These are phyloP conservation scores for Apiotrichum mycotoxinovorans DNA, from an alignment of 1,284 basidiomycete species.

Conservation along the genomic window DNA sequence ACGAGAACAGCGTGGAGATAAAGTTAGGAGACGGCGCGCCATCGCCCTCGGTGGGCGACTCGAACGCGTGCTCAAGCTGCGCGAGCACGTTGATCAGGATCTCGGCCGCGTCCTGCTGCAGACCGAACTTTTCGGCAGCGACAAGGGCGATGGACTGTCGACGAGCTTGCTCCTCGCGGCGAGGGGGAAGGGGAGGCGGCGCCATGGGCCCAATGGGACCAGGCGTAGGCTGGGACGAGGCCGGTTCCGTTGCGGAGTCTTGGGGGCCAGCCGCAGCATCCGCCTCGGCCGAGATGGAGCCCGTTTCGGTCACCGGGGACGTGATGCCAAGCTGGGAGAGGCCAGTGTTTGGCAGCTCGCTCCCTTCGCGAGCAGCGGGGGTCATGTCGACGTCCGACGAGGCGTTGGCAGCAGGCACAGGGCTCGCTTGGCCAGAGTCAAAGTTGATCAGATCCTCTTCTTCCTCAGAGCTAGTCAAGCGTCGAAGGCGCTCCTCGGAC, in stretches of 20 bases:
- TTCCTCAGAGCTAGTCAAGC: background rate
- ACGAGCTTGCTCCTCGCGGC: conserved; percentile 1
- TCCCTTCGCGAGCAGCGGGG: conserved; percentile 7
- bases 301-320: conserved; percentile 5
- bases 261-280: background rate
- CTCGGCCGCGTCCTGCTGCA: conserved; percentile 96
- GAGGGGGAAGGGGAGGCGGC: conserved; percentile 11
- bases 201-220: background rate
- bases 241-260: background rate
- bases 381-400: conserved; percentile 6
- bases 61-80: conserved; percentile 90
- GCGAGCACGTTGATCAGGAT: conserved; percentile 99
- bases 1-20: conserved; percentile 78
- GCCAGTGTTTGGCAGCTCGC: conserved; percentile 6
- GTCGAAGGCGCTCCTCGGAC: conserved; percentile 21
- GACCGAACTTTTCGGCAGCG: conserved; percentile 54
- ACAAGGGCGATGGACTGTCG: conserved; percentile 17
- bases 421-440: background rate
- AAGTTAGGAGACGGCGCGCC: conserved; percentile 57
- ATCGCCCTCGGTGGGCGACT: conserved; percentile 53
- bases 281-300: background rate
- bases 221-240: conserved; percentile 3
- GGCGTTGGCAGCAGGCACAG: background rate
- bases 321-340: conserved; percentile 15
- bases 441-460: conserved; percentile 13